Conservation (phyloP, 129 eudicot genomes). For the sunflower (Helianthus annuus) region HanXRQr2.0-SUNRISE NC_035434.2:22925125-22925624, state of each 20-base stretch:
- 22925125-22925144: not conserved
- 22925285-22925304: slow-evolving; percentile 72
- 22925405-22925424: too few species aligned
- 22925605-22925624: slow-evolving; percentile 10
- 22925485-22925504: too few species aligned
- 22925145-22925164: not conserved
- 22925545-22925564: too few species aligned
- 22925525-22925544: too few species aligned
- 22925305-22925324: slow-evolving; percentile 8
- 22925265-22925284: slow-evolving; percentile 74
- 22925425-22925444: too few species aligned
- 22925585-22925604: too few species aligned
- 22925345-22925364: not conserved
- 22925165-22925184: not conserved
- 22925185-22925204: not conserved
- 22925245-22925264: slow-evolving; percentile 70
- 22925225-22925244: slow-evolving; percentile 76
- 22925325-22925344: not conserved
- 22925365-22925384: not conserved
- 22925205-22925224: slow-evolving; percentile 76
- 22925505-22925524: too few species aligned
- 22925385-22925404: too few species aligned
- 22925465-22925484: too few species aligned
- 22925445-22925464: too few species aligned
- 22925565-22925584: too few species aligned